These are phyloP conservation scores for Penicillium pancosmium DNA, from an alignment of 495 filamentous ascomycete genomes.

Conservation along the genomic window DNA sequence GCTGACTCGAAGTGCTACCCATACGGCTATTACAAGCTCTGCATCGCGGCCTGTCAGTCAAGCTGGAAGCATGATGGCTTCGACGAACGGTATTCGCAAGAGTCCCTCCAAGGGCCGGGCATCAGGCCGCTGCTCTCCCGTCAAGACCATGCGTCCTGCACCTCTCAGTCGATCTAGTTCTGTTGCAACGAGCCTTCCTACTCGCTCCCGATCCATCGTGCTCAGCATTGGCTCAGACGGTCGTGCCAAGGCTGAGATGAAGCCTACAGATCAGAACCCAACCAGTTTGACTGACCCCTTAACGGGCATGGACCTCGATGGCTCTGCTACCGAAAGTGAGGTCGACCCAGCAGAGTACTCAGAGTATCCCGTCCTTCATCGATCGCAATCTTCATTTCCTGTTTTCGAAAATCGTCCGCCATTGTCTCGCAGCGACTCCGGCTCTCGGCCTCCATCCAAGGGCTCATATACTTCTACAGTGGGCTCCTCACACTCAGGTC, in stretches of 20 bases:
- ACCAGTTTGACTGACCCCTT: conserved; percentile 46
- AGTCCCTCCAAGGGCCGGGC: conserved; percentile 48
- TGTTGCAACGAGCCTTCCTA: conserved; percentile 32
- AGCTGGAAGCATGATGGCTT: conserved; percentile 35
- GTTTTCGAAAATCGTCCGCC: conserved; percentile 54
- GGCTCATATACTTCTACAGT: conserved; percentile 52
- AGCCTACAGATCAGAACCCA: conserved; percentile 51
- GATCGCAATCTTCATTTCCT: conserved; percentile 63
- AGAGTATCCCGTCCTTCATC: conserved; percentile 66
- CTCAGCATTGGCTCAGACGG: conserved; percentile 74
- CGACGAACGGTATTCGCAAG: conserved; percentile 46
- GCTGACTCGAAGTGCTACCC: conserved; percentile 62
- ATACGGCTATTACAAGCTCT: conserved; percentile 35
- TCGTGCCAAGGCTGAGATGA: conserved; percentile 70
- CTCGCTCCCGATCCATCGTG: conserved; percentile 54
- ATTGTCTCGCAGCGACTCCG: conserved; percentile 56
- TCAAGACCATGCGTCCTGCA: conserved; percentile 37
- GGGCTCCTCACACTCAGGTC: conserved; percentile 46
- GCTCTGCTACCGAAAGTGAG: conserved; percentile 51
- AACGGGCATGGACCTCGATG: conserved; percentile 49
- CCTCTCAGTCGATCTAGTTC: conserved; percentile 38
- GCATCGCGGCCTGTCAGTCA: conserved; percentile 34
- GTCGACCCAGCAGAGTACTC: conserved; percentile 64
- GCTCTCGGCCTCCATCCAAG: conserved; percentile 55
- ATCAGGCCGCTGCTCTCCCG: conserved; percentile 45